A percentile compares a stretch with the other conserved stretches of the same genome.
These are phyloP conservation scores for Sonneratia alba DNA, from an alignment of 345 rosid genomes.

Conservation along the genomic window DNA sequence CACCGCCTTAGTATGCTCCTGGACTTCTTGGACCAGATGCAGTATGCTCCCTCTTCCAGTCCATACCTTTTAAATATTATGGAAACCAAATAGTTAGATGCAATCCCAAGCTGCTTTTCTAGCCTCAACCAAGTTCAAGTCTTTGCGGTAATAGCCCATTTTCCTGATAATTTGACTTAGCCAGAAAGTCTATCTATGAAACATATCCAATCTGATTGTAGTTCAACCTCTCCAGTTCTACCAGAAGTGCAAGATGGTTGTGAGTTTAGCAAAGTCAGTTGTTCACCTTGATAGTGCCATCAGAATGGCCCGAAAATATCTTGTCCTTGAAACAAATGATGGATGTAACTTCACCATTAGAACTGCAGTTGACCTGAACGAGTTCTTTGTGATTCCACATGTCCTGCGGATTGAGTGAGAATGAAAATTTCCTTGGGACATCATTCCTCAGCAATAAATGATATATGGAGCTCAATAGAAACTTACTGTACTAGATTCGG, in stretches of 20 bases:
- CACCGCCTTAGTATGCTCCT: constrained; percentile 55
- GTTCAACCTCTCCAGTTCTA: too few relatives aligned
- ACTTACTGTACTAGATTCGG: constrained; percentile 51
- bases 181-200: background rate
- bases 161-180: too few relatives aligned
- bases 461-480: background rate
- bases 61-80: constrained; percentile 41
- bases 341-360: constrained; percentile 53
- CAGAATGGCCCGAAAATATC: constrained; percentile 64
- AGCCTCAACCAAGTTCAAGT: too few relatives aligned
- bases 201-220: background rate
- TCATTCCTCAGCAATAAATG: background rate
- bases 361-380: constrained; percentile 42
- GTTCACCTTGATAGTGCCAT: constrained; percentile 60
- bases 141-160: too few relatives aligned
- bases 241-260: background rate
- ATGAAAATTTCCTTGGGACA: background rate
- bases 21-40: constrained; percentile 49
- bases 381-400: constrained; percentile 61
- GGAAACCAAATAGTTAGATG: background rate
- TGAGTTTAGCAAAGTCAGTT: background rate
- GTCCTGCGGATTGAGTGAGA: constrained; percentile 30
- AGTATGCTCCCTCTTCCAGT: constrained; percentile 51
- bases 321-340: constrained; percentile 41
- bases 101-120: background rate